A percentile compares a stretch with the other conserved stretches of the same genome.
Conservation (phyloP, 2,329 filamentous ascomycete species). For the Trichoderma harzianum region DNA sequence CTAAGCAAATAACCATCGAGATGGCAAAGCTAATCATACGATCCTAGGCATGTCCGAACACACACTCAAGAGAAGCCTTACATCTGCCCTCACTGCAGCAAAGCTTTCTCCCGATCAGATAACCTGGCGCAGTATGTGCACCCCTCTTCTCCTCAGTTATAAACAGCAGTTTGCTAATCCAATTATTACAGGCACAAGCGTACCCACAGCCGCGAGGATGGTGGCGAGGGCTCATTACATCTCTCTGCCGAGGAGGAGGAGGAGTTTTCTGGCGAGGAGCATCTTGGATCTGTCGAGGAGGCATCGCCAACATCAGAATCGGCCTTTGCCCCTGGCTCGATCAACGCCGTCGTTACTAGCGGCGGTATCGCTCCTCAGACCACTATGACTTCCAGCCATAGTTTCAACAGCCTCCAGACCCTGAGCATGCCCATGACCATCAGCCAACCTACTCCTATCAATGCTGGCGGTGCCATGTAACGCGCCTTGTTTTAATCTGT, state of each 20-base stretch:
- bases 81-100: constrained; percentile 95
- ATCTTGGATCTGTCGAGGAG: constrained; percentile 75
- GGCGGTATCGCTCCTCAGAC: constrained; percentile 23
- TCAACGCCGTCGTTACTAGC: constrained; percentile 44
- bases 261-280: constrained; percentile 77
- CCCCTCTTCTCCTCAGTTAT: constrained; percentile 29
- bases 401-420: constrained; percentile 58
- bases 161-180: constrained; percentile 20
- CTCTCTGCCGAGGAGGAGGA: constrained; percentile 83
- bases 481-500: not conserved
- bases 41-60: constrained; percentile 87
- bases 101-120: constrained; percentile 97
- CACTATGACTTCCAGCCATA: constrained; percentile 30
- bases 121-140: constrained; percentile 89
- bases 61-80: constrained; percentile 99
- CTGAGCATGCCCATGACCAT: constrained; percentile 64
- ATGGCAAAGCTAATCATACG: not conserved
- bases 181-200: constrained; percentile 72
- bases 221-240: constrained; percentile 54
- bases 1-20: not conserved
- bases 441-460: constrained; percentile 50
- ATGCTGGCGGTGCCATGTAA: constrained; percentile 46
- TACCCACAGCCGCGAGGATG: constrained; percentile 63
- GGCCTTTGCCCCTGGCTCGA: constrained; percentile 53
- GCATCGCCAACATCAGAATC: constrained; percentile 69